Evolutionary conservation across 257 asterid species (phyloP), one percentile per base, ranked within the genome.

Genomic region (Solanum chaucha): DNA sequence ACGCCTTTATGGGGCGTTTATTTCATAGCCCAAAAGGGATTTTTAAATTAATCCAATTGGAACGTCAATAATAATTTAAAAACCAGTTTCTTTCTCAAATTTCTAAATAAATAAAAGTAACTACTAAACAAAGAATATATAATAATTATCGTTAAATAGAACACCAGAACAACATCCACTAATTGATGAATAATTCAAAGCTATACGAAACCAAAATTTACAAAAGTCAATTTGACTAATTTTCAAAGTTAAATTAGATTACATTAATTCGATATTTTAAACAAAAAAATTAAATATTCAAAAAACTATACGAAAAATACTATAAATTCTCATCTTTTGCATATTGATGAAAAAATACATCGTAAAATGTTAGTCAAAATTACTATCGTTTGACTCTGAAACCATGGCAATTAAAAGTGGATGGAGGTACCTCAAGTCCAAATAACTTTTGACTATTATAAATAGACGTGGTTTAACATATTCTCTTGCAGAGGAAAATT

Each of bases 361-460:
- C n/a, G 0, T 51, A 51, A 6, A 51, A 51, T 17, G 0, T 2
- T 55, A 55, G 0, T 55, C 4, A 17, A 55, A 55, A 1, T 17
- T 55, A 55, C 17, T 55, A 17, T 6, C 9, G 4, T 17, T 17
- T 17, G 61, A 55, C 2, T 55, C 4, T 55, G 0, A 55, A 55
- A 55, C 1, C 10, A 19, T 55, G n/a, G 0, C 61, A 55, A 55
- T 55, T 17, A 55, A 17, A 55, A 6, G n/a, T 2, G 3, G 10
- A 55, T 2, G 1, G 0, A 55, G n/a, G 4, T 17, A 55, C 1
- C 5, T 70, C 41, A 7, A 71, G 78, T 32, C 15, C 5, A 26
- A 67, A 28, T 68, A 28, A 28, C 22, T 68, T 67, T 28, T 28
- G 75, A 68, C 11, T 68, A 13, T 28, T 28, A 28, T 68, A 68